Percentiles rank a stretch among this genome's conserved stretches.
Conservation (phyloP, 257 asterid species). For the Gentiana dahurica region DNA sequence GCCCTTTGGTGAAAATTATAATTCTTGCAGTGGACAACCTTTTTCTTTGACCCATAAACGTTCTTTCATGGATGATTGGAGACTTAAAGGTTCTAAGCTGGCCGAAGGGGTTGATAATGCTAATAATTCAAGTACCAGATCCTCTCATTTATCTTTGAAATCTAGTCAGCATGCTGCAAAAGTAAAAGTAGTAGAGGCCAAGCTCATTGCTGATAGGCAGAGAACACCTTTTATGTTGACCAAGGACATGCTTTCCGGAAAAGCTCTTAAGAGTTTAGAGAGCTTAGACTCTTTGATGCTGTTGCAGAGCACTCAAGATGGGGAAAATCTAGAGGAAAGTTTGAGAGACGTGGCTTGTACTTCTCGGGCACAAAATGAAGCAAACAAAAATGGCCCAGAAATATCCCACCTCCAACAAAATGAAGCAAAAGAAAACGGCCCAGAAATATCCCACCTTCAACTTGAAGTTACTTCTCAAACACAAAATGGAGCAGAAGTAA, state of each 20-base stretch:
- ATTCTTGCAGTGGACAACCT: constrained; percentile 24
- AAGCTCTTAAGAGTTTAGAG: constrained; percentile 54
- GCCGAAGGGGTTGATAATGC: constrained; percentile 30
- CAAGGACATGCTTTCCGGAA: constrained; percentile 44
- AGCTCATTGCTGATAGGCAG: constrained; percentile 31
- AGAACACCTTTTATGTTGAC: constrained; percentile 39
- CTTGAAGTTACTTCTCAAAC: no score
- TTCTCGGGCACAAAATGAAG: constrained; percentile 22
- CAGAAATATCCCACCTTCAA: constrained; percentile 12
- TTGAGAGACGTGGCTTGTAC: constrained; percentile 5
- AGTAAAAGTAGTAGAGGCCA: constrained; percentile 54
- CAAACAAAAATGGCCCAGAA: constrained; percentile 22
- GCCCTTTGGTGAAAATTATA: constrained; percentile 23
- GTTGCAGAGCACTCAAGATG: constrained; percentile 25
- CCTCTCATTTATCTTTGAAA: constrained; percentile 43
- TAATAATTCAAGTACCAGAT: constrained; percentile 34
- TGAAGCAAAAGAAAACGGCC: constrained; percentile 22
- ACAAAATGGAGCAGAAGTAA: no score
- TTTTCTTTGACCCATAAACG: constrained; percentile 25
- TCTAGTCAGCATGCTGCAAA: constrained; percentile 72
- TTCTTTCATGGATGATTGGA: constrained; percentile 24
- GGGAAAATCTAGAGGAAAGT: constrained; percentile 29
- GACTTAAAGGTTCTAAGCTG: constrained; percentile 16
- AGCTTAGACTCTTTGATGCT: constrained; percentile 41
- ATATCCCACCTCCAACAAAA: constrained; percentile 7